Evolutionary conservation across 1,284 basidiomycete genomes (phyloP).

Genomic region (Ganoderma lucidum): DNA sequence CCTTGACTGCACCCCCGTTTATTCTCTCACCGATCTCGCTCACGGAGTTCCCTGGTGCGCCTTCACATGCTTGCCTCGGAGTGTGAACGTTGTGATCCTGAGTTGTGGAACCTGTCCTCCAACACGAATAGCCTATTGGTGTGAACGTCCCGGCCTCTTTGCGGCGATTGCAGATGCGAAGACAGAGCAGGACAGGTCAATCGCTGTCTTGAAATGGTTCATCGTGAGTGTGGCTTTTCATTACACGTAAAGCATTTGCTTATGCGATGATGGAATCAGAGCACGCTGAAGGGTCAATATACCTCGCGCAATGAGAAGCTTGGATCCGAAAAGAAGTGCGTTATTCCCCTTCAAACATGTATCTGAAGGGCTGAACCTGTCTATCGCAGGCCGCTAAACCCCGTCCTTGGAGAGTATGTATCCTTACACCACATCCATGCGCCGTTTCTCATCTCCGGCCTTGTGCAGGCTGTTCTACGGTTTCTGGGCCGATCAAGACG

Average conservation of each 20-base stretch:
- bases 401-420: conserved; percentile 91
- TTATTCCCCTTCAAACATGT: conserved; percentile 34
- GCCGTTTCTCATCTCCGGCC: neutral
- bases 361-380: neutral
- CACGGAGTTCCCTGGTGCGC: conserved; percentile 87
- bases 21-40: conserved; percentile 88
- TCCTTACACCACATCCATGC: conserved; percentile 28
- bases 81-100: conserved; percentile 13
- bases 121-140: conserved; percentile 80
- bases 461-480: conserved; percentile 85
- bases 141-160: conserved; percentile 87
- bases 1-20: conserved; percentile 94
- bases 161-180: conserved; percentile 82
- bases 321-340: conserved; percentile 96
- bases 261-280: conserved; percentile 49
- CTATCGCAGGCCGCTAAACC: conserved; percentile 83
- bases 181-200: conserved; percentile 75
- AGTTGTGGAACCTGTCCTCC: neutral
- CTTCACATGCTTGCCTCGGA: neutral
- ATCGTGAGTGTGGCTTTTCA: conserved; percentile 62
- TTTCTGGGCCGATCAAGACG: conserved; percentile 83
- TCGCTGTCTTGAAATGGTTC: conserved; percentile 90
- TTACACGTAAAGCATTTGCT: neutral
- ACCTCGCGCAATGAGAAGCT: conserved; percentile 92
- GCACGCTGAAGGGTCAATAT: conserved; percentile 95